Evolutionary conservation across 192 early-diverging fungal genomes (phyloP).

Genomic region (Phycomyces blakesleeanus): DNA sequence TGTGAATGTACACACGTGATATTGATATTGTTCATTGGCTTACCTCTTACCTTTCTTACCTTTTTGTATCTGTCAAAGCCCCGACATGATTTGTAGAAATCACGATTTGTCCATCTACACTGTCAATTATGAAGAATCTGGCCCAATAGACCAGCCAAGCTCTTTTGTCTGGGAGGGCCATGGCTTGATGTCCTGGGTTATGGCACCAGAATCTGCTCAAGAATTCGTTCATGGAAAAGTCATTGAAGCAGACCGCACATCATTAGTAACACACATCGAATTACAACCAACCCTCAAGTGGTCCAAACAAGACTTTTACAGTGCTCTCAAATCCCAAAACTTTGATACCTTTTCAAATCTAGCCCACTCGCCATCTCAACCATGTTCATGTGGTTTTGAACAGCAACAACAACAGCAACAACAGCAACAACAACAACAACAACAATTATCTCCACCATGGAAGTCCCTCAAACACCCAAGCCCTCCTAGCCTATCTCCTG

Average conservation of each 20-base stretch:
- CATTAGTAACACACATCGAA: conserved; percentile 19
- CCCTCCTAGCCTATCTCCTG: background rate
- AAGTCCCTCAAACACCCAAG: too few relatives aligned
- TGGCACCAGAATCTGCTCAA: conserved; percentile 16
- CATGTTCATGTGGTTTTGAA: conserved; percentile 3
- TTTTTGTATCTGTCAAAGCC: conserved; percentile 24
- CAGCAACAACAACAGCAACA: background rate
- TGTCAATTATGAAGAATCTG: conserved; percentile 30
- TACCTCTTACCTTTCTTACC: too few relatives aligned
- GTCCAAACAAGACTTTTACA: conserved; percentile 19
- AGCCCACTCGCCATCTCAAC: conserved; percentile 4
- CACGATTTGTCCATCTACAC: conserved; percentile 34
- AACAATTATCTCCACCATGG: background rate
- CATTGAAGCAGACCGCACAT: background rate
- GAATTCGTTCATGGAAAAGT: conserved; percentile 13
- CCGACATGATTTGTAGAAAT: conserved; percentile 34
- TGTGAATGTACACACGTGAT: conserved; percentile 16
- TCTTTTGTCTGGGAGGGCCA: conserved; percentile 34
- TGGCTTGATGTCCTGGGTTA: conserved; percentile 35
- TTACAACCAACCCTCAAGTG: conserved; percentile 28
- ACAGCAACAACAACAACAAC: conserved; percentile 7
- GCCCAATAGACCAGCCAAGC: background rate
- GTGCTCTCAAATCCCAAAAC: conserved; percentile 12
- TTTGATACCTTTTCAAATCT: conserved; percentile 13
- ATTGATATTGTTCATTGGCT: conserved; percentile 1